Conservation (phyloP, 116 monocot genomes). For the Phalaenopsis hybrid region DNA sequence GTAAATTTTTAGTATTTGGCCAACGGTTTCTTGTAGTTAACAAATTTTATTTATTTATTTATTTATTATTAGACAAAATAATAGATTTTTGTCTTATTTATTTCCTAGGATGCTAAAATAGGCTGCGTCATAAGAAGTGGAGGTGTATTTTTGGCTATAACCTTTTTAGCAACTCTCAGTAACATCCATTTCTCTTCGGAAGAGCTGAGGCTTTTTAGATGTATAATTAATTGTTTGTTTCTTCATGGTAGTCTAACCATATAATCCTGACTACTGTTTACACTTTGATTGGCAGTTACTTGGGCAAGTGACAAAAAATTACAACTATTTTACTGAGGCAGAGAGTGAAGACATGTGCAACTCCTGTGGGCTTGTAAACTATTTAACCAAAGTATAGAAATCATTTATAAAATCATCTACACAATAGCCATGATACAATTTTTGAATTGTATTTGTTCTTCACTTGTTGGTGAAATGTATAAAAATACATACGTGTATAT, state of each 20-base stretch:
- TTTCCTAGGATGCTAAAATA: conserved; percentile 76
- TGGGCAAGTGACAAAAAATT: conserved; percentile 49
- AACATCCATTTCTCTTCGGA: conserved; percentile 52
- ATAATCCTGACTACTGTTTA: neutral
- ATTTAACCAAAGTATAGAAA: conserved; percentile 55
- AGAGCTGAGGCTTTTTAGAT: conserved; percentile 35
- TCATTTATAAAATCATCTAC: conserved; percentile 96
- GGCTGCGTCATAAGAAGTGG: conserved; percentile 79
- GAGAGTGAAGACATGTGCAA: conserved; percentile 90
- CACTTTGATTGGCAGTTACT: conserved; percentile 35
- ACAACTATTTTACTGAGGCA: conserved; percentile 55
- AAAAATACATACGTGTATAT: too few species aligned
- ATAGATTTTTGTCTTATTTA: neutral
- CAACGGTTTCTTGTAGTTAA: too few species aligned
- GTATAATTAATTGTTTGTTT: conserved; percentile 20
- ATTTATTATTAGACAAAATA: neutral
- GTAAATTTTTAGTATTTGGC: too few species aligned
- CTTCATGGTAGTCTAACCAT: neutral
- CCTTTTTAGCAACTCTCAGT: conserved; percentile 52
- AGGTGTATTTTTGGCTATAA: conserved; percentile 86
- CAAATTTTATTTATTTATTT: neutral
- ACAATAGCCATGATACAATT: conserved; percentile 49
- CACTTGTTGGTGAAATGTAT: neutral
- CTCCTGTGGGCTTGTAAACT: conserved; percentile 81
- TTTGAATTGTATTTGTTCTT: neutral